A percentile compares a stretch with the other conserved stretches of the same genome.
These are phyloP conservation scores for Heimioporus sp. DNA, from an alignment of 768 basidiomycete genomes.

Conservation along the genomic window DNA sequence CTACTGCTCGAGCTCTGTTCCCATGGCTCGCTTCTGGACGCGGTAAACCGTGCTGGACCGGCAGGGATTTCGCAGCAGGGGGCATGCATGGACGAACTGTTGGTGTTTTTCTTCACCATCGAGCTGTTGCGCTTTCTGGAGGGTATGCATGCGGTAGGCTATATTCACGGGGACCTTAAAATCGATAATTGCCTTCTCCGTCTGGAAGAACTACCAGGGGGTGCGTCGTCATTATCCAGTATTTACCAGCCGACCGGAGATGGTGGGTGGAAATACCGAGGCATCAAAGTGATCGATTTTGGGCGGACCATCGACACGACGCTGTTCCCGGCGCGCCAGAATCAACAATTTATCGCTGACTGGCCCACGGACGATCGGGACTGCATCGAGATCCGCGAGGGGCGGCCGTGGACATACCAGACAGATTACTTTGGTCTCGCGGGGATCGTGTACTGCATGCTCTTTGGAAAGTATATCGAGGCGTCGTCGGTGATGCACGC, in stretches of 20 bases:
- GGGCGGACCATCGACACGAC: constrained; percentile 90
- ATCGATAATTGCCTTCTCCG: constrained; percentile 98
- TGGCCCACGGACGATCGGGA: constrained; percentile 90
- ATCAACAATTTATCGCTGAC: constrained; percentile 81
- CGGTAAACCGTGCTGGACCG: constrained; percentile 79
- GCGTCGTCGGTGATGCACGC: constrained; percentile 50
- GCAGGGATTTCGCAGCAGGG: constrained; percentile 79
- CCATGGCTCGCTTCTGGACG: constrained; percentile 89
- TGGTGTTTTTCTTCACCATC: constrained; percentile 93
- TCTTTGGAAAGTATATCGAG: constrained; percentile 96
- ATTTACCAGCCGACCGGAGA: constrained; percentile 78
- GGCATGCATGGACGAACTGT: constrained; percentile 84
- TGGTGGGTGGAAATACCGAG: constrained; percentile 85
- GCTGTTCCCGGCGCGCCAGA: constrained; percentile 62
- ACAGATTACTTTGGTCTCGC: constrained; percentile 97
- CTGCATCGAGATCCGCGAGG: constrained; percentile 87
- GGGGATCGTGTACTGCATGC: constrained; percentile 91
- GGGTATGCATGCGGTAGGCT: constrained; percentile 74
- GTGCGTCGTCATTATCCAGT: constrained; percentile 64
- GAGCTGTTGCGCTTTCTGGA: constrained; percentile 85
- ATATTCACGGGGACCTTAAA: constrained; percentile 98
- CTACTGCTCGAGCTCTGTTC: constrained; percentile 84
- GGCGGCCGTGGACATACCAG: constrained; percentile 88
- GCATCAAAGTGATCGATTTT: constrained; percentile 93
- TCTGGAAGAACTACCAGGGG: constrained; percentile 77